Base-by-base conservation (phyloP, 345 rosid genomes). In the Eucalyptus cloeziana region DNA sequence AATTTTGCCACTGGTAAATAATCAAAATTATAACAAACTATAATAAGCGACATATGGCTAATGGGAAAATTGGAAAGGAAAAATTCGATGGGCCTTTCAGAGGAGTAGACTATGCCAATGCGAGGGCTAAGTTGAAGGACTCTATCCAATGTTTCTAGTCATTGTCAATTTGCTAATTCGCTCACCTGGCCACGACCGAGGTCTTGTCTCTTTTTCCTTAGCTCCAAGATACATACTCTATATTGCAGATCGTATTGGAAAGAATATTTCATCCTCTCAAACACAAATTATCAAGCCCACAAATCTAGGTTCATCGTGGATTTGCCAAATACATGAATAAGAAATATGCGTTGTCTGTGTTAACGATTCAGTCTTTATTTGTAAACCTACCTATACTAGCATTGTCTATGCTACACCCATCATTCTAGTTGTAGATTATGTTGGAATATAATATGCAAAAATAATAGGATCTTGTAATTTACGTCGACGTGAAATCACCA, bases 401-500 rank as follows among this genome's bases (percentile, higher is more conserved):
- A 62, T 64, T 64, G 21, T 64, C 40, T 64, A 6, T 15, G 76
- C 3, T 64, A 5, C 19, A 64, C 76, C 21, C 21, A 64, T 64
- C 40, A 64, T 7, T n/a, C 8, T 64, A n/a, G 40, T n/a, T n/a
- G 40, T 64, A 64, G 37, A 64, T 52, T 52, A 19, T 52, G 25
- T 52, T 52, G 25, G 58, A 52, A 22, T 52, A 52, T 19, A 52
- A 52, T 19, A 52, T 2, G 1, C 0, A 1, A 0, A 52, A 52
- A 52, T 1, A 10, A 52, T 52, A 52, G 0, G 8, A 19, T 52
- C 2, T 52, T 52, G 5, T 5, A 52, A 52, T 52, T 21, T 52
- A 52, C 5, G 4, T 52, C 2, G 0, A 2, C 5, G 10, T 4
- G 5, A 52, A 52, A 19, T 19, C 58, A 52, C 56, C 1, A 52